phyloP scores from a whole-genome alignment of 257 asterid species.

The Paulownia fortunei region DNA sequence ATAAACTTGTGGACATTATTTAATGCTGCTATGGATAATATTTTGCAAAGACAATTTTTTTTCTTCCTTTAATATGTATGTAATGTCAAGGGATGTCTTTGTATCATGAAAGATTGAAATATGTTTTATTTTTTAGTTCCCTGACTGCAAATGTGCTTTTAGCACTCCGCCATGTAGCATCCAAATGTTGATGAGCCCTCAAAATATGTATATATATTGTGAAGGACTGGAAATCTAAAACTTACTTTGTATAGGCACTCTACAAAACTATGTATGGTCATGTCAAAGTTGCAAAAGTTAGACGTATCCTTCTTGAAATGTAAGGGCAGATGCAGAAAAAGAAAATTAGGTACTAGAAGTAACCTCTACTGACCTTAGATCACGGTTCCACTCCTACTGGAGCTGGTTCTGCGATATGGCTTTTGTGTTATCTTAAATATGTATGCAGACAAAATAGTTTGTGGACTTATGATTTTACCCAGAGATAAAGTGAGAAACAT shows the following conservation, averaged over 20 bases:
- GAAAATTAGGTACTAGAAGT: background rate
- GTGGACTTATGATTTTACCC: background rate
- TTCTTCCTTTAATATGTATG: too few relatives aligned
- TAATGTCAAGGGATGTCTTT: background rate
- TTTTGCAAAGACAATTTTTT: too few relatives aligned
- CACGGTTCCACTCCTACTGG: background rate
- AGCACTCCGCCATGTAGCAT: background rate
- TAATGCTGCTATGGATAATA: too few relatives aligned
- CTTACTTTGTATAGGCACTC: background rate
- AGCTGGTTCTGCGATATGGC: background rate
- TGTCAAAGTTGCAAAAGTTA: background rate
- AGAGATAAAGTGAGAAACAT: background rate
- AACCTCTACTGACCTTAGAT: background rate
- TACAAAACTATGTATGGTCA: background rate
- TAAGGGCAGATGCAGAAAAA: background rate
- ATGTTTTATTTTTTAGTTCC: background rate
- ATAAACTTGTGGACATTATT: too few relatives aligned
- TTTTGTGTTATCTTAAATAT: background rate
- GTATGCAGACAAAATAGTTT: background rate
- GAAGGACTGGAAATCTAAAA: background rate
- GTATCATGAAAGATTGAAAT: background rate
- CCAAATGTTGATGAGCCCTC: background rate
- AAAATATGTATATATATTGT: background rate
- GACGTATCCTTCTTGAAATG: background rate
- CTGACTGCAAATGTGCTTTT: background rate